phyloP scores from a whole-genome alignment of 331 rosid species.

The Malus hybrid region DNA sequence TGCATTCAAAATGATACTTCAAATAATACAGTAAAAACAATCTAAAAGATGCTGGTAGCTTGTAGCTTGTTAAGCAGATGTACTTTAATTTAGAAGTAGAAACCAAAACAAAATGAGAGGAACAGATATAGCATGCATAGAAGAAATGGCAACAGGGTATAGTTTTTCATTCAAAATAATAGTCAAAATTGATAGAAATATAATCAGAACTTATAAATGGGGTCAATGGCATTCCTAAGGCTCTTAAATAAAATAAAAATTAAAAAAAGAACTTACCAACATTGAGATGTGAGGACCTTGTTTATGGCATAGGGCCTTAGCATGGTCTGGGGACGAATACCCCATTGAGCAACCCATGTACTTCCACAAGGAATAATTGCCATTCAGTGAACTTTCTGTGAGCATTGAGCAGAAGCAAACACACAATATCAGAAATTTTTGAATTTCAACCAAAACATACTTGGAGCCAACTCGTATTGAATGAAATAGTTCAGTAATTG shows the following conservation, averaged over 20 bases:
- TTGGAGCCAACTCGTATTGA: neutral
- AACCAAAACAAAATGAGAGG: neutral
- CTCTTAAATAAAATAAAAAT: neutral
- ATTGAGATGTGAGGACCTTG: conserved; percentile 32
- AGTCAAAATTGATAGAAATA: neutral
- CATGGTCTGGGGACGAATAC: conserved; percentile 57
- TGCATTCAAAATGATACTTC: conserved; percentile 30
- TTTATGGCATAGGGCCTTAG: conserved; percentile 34
- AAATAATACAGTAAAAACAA: neutral
- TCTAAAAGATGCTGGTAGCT: neutral
- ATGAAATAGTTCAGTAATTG: neutral
- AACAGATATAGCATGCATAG: conserved; percentile 1
- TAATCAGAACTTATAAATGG: neutral
- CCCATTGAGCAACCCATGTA: conserved; percentile 78
- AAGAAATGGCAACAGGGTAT: neutral
- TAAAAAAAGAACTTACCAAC: conserved; percentile 33
- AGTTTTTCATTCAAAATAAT: too few relatives aligned
- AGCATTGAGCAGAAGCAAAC: neutral
- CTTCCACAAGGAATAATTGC: conserved; percentile 68
- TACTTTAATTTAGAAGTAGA: neutral
- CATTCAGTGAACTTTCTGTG: conserved; percentile 39
- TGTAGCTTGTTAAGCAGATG: neutral
- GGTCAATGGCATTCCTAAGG: neutral
- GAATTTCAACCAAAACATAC: neutral
- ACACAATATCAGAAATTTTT: neutral